Base-by-base conservation (phyloP, 257 asterid species). In the Leonotis leonurus region DNA sequence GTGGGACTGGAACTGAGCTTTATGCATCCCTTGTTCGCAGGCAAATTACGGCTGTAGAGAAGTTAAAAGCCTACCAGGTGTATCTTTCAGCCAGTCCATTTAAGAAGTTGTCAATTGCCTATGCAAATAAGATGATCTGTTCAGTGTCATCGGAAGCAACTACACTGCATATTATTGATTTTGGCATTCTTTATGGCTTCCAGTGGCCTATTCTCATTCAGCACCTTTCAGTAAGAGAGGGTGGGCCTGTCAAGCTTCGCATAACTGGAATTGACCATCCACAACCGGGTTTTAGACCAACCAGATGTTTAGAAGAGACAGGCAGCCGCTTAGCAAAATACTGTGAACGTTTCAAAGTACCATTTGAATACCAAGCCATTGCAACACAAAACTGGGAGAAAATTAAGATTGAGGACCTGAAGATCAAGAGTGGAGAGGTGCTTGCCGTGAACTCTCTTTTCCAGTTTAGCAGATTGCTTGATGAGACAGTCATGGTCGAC, bases 151-250 rank as follows among this genome's bases (percentile, higher is more conserved):
- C 73, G 8, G 77, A 73, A 57, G 84, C 89, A 13, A 72, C 62
- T 16, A 70, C 87, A 0, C 81, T 90, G 70, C 97, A 90, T 52
- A 75, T 90, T 33, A 73, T 90, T 39, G 97, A 90, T 75, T 90
- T 87, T 33, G 97, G 97, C 36, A 85, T 90, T 49, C 73, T 69
- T 18, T 87, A 87, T 41, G 97, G 97, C 69, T 87, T 90, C 70
- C 96, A 90, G 65, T 90, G 97, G 97, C 97, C 96, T 41, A 64
- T 76, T 58, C 83, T 90, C 61, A 90, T 90, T 68, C 95, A 83
- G 32, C 68, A 65, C 2, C 90, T 90, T 20, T 82, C 96, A 7
- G n/a, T 59, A 69, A 64, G 84, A 60, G 55, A 73, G 2, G 79
- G 78, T 59, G 96, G 87, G 7, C 93, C 95, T 27, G 90, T 83